phyloP scores from a whole-genome alignment of 2,329 filamentous ascomycete species.

The Claviceps maximensis region DNA sequence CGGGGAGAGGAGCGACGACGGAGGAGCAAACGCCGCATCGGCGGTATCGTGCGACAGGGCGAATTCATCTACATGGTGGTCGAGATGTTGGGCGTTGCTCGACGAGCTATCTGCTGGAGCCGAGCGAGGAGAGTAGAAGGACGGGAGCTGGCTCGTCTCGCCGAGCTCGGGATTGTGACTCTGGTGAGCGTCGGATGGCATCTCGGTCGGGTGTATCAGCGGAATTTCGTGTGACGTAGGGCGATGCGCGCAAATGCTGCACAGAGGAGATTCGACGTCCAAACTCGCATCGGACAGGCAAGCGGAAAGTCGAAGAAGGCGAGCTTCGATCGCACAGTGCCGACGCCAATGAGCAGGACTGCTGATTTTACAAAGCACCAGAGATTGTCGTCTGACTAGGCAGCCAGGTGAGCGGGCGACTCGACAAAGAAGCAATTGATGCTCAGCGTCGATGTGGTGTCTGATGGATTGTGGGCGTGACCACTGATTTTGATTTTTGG shows the following conservation, averaged over 20 bases:
- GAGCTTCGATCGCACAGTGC: not conserved
- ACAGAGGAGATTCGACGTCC: not conserved
- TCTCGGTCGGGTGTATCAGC: not conserved
- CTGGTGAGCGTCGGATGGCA: constrained; percentile 2
- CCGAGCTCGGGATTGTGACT: constrained; percentile 2
- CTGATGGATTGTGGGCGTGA: not conserved
- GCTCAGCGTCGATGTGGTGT: too few relatives aligned
- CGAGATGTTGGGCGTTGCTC: constrained; percentile 6
- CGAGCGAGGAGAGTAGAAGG: constrained; percentile 33
- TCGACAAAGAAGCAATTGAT: too few relatives aligned
- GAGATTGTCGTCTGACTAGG: too few relatives aligned
- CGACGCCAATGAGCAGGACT: not conserved
- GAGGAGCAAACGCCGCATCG: constrained; percentile 20
- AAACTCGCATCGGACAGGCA: not conserved
- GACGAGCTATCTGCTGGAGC: constrained; percentile 13
- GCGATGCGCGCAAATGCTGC: not conserved
- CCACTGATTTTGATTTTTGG: too few relatives aligned
- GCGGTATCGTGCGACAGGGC: constrained; percentile 19
- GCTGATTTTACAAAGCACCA: too few relatives aligned
- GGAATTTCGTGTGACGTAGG: not conserved
- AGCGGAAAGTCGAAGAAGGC: not conserved
- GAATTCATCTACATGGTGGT: constrained; percentile 21
- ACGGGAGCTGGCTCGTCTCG: constrained; percentile 26
- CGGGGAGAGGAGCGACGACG: constrained; percentile 68
- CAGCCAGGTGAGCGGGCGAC: too few relatives aligned